Conservation (phyloP, 257 asterid genomes). For the Solanum acaule region DNA sequence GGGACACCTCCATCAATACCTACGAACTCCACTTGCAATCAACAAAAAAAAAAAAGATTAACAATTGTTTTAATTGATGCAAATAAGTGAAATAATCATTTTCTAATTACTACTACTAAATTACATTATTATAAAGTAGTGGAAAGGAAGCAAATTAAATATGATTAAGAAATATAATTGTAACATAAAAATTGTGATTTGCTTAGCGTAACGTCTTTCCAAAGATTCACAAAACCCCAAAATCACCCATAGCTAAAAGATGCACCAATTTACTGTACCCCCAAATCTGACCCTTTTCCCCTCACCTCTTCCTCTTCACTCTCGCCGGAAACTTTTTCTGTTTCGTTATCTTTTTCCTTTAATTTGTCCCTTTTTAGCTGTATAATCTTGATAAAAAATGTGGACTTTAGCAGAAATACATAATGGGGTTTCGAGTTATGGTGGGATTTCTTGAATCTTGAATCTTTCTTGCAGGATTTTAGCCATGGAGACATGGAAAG, state of each 20-base stretch:
- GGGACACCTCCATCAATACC: neutral
- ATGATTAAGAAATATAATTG: constrained; percentile 26
- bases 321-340: constrained; percentile 4
- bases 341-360: neutral
- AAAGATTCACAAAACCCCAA: constrained; percentile 53
- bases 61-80: neutral
- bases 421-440: constrained; percentile 29
- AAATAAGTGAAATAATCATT: neutral
- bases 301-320: constrained; percentile 16
- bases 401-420: constrained; percentile 25
- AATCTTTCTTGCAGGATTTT: constrained; percentile 32
- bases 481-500: constrained; percentile 14
- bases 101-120: neutral
- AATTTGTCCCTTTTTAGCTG: neutral
- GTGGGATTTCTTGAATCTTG: constrained; percentile 38
- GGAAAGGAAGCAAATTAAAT: neutral
- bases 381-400: constrained; percentile 21
- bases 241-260: constrained; percentile 15
- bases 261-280: constrained; percentile 27
- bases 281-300: constrained; percentile 25
- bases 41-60: neutral
- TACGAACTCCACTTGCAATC: neutral
- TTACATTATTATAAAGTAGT: neutral
- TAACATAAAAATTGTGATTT: constrained; percentile 8
- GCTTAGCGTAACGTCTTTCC: constrained; percentile 47